These are phyloP conservation scores for Saccharomycopsis babjevae DNA, from an alignment of 805 yeast genomes.

Conservation along the genomic window DNA sequence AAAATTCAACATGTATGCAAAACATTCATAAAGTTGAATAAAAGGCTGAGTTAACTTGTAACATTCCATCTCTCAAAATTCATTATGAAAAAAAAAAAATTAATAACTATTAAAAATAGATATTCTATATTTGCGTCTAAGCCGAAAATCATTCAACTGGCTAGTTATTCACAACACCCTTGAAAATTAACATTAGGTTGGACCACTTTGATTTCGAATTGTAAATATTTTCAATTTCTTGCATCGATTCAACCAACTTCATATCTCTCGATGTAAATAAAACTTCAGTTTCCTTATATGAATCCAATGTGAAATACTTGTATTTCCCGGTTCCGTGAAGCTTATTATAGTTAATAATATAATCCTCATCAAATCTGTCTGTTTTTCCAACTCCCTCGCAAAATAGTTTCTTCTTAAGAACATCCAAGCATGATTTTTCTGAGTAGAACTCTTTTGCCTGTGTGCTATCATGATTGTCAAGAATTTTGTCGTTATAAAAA, in stretches of 20 bases:
- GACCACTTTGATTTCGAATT: neutral
- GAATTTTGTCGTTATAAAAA: conserved; percentile 1
- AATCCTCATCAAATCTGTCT: neutral
- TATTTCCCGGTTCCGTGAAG: neutral
- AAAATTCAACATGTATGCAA: neutral
- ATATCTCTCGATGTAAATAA: conserved; percentile 2
- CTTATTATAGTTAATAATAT: neutral
- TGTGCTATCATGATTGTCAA: neutral
- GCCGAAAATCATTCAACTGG: too few species aligned
- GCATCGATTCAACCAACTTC: conserved; percentile 4
- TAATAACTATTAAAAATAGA: too few species aligned
- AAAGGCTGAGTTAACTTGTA: neutral
- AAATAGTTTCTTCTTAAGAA: neutral
- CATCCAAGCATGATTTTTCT: conserved; percentile 5
- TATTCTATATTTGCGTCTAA: too few species aligned
- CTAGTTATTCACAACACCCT: neutral
- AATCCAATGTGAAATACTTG: conserved; percentile 10
- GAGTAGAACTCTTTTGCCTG: neutral
- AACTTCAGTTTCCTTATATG: conserved; percentile 15
- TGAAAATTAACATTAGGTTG: neutral
- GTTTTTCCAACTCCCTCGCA: neutral
- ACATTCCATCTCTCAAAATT: neutral
- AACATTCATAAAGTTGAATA: neutral
- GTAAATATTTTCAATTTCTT: conserved; percentile 15
- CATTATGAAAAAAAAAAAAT: neutral